Percentiles rank a stretch among this genome's conserved stretches.
phyloP scores from a whole-genome alignment of 2,329 filamentous ascomycete genomes.

The Talaromyces rugulosus region DNA sequence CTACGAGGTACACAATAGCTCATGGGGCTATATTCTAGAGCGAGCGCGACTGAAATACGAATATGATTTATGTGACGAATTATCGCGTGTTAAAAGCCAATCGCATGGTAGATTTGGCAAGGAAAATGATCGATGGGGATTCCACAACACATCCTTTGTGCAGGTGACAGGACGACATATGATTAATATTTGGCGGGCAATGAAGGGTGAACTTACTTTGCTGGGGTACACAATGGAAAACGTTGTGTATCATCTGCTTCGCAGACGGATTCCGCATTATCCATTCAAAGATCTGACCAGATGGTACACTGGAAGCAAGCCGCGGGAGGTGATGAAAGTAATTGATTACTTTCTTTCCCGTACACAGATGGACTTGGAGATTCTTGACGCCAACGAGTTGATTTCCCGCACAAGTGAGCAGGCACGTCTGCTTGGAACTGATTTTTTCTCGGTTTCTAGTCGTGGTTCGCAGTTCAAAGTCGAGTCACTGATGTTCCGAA shows the following conservation, averaged over 20 bases:
- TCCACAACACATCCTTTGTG: slow-evolving; percentile 88
- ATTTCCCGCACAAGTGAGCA: slow-evolving; percentile 89
- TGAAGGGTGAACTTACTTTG: slow-evolving; percentile 87
- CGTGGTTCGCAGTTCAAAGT: slow-evolving; percentile 97
- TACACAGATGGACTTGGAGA: slow-evolving; percentile 79
- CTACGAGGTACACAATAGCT: slow-evolving; percentile 88
- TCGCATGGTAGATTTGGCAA: slow-evolving; percentile 81
- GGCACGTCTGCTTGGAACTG: slow-evolving; percentile 83
- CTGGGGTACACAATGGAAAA: slow-evolving; percentile 97
- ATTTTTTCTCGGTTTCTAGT: slow-evolving; percentile 95
- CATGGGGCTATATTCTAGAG: slow-evolving; percentile 95
- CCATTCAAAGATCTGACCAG: slow-evolving; percentile 70
- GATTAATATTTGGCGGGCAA: slow-evolving; percentile 95
- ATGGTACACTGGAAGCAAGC: slow-evolving; percentile 72
- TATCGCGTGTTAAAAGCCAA: slow-evolving; percentile 81
- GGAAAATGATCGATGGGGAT: slow-evolving; percentile 86
- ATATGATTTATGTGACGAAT: slow-evolving; percentile 83
- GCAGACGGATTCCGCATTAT: slow-evolving; percentile 84
- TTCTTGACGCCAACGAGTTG: slow-evolving; percentile 84
- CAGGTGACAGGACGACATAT: slow-evolving; percentile 90
- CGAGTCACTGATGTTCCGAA: slow-evolving; percentile 97
- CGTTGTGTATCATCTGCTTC: slow-evolving; percentile 84
- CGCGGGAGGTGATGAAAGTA: slow-evolving; percentile 67
- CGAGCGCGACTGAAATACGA: slow-evolving; percentile 81
- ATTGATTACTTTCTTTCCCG: slow-evolving; percentile 73